Evolutionary conservation across 805 yeast species (phyloP), one percentile per base, ranked within the genome.

Genomic region (Lipomyces sp.): DNA sequence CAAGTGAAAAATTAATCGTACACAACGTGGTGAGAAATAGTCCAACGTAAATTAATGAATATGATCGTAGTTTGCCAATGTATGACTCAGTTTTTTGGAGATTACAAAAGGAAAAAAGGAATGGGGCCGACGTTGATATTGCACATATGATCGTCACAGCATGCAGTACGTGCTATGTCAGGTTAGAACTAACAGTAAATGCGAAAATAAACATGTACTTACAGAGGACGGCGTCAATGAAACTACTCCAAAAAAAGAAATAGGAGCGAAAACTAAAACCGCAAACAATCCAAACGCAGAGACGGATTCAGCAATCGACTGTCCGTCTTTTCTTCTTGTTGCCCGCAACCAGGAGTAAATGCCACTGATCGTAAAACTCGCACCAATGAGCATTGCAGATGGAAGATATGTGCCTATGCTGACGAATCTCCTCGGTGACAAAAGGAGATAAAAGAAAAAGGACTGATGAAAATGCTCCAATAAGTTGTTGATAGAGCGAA

Each of bases 391-490:
- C 42, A 84, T 82, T 0, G 95, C 95, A 2, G 91, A 74, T 1
- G 98, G 98, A 45, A 93, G 71, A 65, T 91, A 93, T 18, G 95
- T 87, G 3, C 96, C 97, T 57, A 93, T 90, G 4, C 96, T 87
- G 16, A 93, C 95, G 71, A 93, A 93, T 51, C 77, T 68, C 49
- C 76, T 71, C 22, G 97, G 95, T 0, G 87, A 79, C 43, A 93
- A 68, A 69, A 93, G 66, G 59, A 91, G 74, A 70, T 91, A 93
- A 65, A 90, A 93, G 74, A 93, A 93, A 63, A 89, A 93, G 1
- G 96, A 87, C 69, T 93, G 99, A 68, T 93, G 99, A 69, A 91
- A 91, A 66, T 91, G 95, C 67, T 93, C 99, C 34, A 91, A 73
- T 59, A 93, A 74, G 65, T 93, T 93, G 70, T 93, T 93, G 33